Base-by-base conservation (phyloP, 2,329 filamentous ascomycete genomes). In the Stenocarpella maydis region DNA sequence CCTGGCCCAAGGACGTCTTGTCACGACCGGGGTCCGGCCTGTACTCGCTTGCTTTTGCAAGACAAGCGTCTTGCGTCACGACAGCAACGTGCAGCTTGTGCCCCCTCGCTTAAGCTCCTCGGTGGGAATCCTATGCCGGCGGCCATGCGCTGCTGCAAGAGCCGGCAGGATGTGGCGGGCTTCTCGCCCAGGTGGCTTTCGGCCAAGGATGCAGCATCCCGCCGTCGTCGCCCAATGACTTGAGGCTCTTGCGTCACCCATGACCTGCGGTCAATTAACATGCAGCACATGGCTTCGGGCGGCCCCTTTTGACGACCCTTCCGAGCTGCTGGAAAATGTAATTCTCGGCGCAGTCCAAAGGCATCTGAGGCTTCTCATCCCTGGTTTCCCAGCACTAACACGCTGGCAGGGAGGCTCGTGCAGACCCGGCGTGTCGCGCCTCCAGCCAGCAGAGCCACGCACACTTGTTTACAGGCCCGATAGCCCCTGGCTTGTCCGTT, bases 1-100 rank as follows among this genome's bases (percentile, higher is more conserved):
- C 41, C 47, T 43, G 28, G 39, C 58, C 28, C 58, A 47, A 45
- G 58, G 21, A 41, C 31, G 60, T 26, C 45, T 49, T 39, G 31
- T 45, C 41, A n/a, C 8, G 49, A 52, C 61, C 37, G 61, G 45
- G 61, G 31, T 50, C 34, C 47, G 61, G 61, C 61, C 52, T 65
- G 47, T 37, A 41, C 24, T 28, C 34, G n/a, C 17, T 34, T 50
- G 58, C 26, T 63, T n/a, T 28, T 45, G 49, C 24, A 39, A 65
- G 45, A 50, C 61, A 61, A 47, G 58, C 58, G 58, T 61, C 58
- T n/a, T 61, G 58, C 58, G 41, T 43, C 41, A 61, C 58, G 58
- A 61, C 58, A 41, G 58, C 58, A 61, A 61, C 41, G 58, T 61
- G 58, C 58, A 61, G 41, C 58, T n/a, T 61, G 58, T 61, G 6